Conservation (phyloP, 2,329 filamentous ascomycete genomes). For the Sporothrix pallida region DNA sequence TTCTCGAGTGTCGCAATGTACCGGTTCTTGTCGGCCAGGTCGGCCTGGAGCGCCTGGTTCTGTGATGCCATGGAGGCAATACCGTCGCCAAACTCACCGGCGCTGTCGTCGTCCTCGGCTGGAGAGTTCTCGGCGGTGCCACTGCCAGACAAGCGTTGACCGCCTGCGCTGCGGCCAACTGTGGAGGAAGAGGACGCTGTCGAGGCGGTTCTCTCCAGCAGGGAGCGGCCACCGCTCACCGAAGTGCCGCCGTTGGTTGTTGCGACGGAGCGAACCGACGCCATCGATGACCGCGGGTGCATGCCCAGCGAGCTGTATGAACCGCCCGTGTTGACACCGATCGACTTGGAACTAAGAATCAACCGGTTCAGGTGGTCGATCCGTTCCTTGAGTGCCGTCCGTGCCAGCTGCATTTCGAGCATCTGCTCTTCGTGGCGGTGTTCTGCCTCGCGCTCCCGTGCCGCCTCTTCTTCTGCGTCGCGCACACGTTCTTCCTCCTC, state of each 20-base stretch:
- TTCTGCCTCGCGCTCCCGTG: slow-evolving; percentile 77
- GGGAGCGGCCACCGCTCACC: slow-evolving; percentile 45
- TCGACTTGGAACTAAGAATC: slow-evolving; percentile 93
- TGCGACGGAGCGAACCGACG: slow-evolving; percentile 47
- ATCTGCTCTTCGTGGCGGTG: slow-evolving; percentile 95
- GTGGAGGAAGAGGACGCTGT: slow-evolving; percentile 68
- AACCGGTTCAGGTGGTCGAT: slow-evolving; percentile 96
- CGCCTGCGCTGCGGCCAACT: slow-evolving; percentile 59
- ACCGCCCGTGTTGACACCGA: slow-evolving; percentile 83
- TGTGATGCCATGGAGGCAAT: slow-evolving; percentile 82
- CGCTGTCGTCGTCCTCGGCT: slow-evolving; percentile 69
- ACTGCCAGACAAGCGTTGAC: slow-evolving; percentile 52
- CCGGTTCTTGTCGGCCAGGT: slow-evolving; percentile 93
- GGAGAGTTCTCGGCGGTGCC: slow-evolving; percentile 47
- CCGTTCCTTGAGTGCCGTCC: slow-evolving; percentile 93
- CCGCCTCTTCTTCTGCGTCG: slow-evolving; percentile 74
- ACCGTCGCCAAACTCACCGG: slow-evolving; percentile 85
- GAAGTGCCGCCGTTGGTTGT: slow-evolving; percentile 59
- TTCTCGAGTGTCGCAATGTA: slow-evolving; percentile 96
- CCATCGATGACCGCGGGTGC: slow-evolving; percentile 69
- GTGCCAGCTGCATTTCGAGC: slow-evolving; percentile 95
- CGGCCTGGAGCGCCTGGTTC: slow-evolving; percentile 89
- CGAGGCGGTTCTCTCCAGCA: slow-evolving; percentile 69
- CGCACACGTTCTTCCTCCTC: slow-evolving; percentile 66
- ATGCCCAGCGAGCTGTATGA: slow-evolving; percentile 71